These are phyloP conservation scores for Rosa lucieae DNA, from an alignment of 306 rosid genomes.

Conservation along the genomic window DNA sequence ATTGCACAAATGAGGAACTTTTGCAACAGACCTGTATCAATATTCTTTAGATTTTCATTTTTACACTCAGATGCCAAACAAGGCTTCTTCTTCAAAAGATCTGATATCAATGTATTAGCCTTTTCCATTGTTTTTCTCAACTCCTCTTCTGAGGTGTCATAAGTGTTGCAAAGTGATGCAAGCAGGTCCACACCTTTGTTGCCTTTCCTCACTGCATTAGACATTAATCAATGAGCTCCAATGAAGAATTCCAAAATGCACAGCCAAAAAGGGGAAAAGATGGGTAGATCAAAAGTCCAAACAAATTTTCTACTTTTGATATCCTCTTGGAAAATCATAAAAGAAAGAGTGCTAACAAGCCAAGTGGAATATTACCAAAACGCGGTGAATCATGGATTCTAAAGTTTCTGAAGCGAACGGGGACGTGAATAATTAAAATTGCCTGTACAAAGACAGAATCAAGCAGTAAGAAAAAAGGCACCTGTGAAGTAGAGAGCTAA, in stretches of 20 bases:
- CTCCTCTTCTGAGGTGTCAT: constrained; percentile 82
- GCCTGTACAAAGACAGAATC: constrained; percentile 56
- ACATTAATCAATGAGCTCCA: constrained; percentile 26
- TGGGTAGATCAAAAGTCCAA: neutral
- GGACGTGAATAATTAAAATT: constrained; percentile 84
- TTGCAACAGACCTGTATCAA: constrained; percentile 62
- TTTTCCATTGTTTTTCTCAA: constrained; percentile 77
- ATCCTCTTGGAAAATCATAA: neutral
- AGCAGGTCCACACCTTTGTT: constrained; percentile 76
- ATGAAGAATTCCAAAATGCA: constrained; percentile 12
- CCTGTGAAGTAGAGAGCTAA: neutral
- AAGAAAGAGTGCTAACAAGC: constrained; percentile 12
- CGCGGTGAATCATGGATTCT: constrained; percentile 64
- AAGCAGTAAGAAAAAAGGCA: constrained; percentile 29
- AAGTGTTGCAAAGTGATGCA: constrained; percentile 80
- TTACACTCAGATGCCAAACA: constrained; percentile 67
- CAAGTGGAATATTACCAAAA: constrained; percentile 56
- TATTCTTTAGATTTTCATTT: constrained; percentile 60
- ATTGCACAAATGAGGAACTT: constrained; percentile 6
- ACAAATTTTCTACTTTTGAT: neutral
- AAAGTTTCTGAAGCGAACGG: constrained; percentile 63
- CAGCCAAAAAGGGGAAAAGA: constrained; percentile 8
- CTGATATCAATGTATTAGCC: constrained; percentile 69
- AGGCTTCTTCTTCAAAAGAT: constrained; percentile 78
- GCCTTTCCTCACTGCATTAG: constrained; percentile 65